A percentile compares a stretch with the other conserved stretches of the same genome.
Evolutionary conservation across 1,139 yeast species (phyloP).

Genomic region (Groenewaldozyma sp.): DNA sequence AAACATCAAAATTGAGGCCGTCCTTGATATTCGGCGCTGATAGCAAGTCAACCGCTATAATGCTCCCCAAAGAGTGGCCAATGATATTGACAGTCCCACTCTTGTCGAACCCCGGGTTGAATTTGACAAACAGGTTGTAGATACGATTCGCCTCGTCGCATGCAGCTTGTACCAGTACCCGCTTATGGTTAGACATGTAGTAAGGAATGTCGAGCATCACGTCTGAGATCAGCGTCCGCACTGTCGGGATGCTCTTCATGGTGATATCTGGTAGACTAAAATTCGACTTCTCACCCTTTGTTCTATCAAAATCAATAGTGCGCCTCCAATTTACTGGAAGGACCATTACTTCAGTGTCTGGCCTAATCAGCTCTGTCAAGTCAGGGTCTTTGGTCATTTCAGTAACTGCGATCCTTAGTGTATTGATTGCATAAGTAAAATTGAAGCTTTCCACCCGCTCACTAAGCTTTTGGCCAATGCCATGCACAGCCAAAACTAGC

Average conservation of each 20-base stretch:
- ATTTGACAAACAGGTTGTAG: slow-evolving; percentile 46
- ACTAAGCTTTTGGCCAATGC: slow-evolving; percentile 87
- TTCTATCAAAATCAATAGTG: slow-evolving; percentile 23
- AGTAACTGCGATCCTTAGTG: slow-evolving; percentile 40
- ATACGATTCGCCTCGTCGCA: slow-evolving; percentile 61
- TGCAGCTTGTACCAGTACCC: slow-evolving; percentile 57
- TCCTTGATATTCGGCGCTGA: slow-evolving; percentile 25
- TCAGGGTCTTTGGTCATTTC: slow-evolving; percentile 23
- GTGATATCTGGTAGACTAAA: slow-evolving; percentile 69
- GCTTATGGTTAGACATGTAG: slow-evolving; percentile 66
- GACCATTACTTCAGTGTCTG: slow-evolving; percentile 22
- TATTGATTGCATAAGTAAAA: slow-evolving; percentile 78
- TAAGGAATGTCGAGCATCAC: slow-evolving; percentile 80
- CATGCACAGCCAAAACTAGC: slow-evolving; percentile 78
- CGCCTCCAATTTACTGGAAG: slow-evolving; percentile 37
- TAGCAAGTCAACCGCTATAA: slow-evolving; percentile 71
- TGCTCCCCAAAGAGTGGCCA: slow-evolving; percentile 90
- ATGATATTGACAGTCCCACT: slow-evolving; percentile 56
- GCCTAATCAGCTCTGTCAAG: slow-evolving; percentile 20
- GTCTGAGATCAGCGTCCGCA: slow-evolving; percentile 74
- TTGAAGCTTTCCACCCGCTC: slow-evolving; percentile 70
- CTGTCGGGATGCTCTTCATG: slow-evolving; percentile 68
- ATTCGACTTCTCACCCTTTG: slow-evolving; percentile 14
- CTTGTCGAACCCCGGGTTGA: slow-evolving; percentile 55
- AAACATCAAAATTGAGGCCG: slow-evolving; percentile 54